These are phyloP conservation scores for Thermomucor indicae-seudaticae DNA, from an alignment of 371 early-diverging fungal genomes.

Conservation along the genomic window DNA sequence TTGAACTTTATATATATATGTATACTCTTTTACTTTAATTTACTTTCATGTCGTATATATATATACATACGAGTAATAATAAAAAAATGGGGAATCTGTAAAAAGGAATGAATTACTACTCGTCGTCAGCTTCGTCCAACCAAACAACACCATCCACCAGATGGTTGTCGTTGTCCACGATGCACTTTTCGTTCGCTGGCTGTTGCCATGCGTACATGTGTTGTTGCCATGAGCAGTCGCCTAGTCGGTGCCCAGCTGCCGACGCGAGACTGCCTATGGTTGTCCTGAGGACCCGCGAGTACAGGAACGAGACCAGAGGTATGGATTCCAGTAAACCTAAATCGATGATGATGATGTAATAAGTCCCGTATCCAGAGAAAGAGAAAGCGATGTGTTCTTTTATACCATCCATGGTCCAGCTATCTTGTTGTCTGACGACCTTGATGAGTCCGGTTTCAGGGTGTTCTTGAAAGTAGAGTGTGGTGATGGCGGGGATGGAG, in stretches of 20 bases:
- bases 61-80: background rate
- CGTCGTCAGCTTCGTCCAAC: background rate
- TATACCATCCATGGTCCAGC: slow-evolving; percentile 56
- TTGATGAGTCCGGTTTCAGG: slow-evolving; percentile 35
- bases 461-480: slow-evolving; percentile 47
- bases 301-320: slow-evolving; percentile 56
- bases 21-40: too few relatives aligned
- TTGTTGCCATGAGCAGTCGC: slow-evolving; percentile 15
- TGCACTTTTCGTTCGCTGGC: too few relatives aligned
- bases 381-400: background rate
- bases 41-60: too few relatives aligned
- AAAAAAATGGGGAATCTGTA: background rate
- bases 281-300: slow-evolving; percentile 51
- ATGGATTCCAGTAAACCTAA: slow-evolving; percentile 48
- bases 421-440: slow-evolving; percentile 56
- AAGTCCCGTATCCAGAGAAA: background rate
- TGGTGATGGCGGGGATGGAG: slow-evolving; percentile 50
- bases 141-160: background rate
- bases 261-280: slow-evolving; percentile 44
- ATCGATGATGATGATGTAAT: background rate
- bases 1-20: slow-evolving; percentile 1
- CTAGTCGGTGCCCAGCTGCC: slow-evolving; percentile 47
- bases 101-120: too few relatives aligned
- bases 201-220: background rate
- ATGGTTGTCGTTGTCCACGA: background rate